Conservation (phyloP, 108 stramenopile species). For the Seminavis robusta region DNA sequence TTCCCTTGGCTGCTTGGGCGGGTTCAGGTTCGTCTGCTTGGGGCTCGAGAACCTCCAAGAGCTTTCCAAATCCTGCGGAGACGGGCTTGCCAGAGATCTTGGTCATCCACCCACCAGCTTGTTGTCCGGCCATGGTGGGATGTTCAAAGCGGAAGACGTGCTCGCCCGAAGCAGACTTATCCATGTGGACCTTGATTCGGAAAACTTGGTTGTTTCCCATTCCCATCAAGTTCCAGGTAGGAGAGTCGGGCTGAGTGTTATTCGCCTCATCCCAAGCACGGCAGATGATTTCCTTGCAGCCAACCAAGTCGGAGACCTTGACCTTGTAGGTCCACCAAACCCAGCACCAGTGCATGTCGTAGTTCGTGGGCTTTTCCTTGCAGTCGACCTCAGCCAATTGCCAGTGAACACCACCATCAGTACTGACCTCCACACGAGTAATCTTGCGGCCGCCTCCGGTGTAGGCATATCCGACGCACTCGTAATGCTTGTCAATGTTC, state of each 20-base stretch:
- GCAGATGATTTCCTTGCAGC: constrained; percentile 87
- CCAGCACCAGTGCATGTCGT: constrained; percentile 96
- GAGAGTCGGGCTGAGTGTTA: constrained; percentile 86
- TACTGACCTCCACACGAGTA: constrained; percentile 88
- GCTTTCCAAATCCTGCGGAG: constrained; percentile 73
- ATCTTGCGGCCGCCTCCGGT: constrained; percentile 91
- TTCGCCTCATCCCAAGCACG: constrained; percentile 95
- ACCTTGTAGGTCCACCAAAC: constrained; percentile 78
- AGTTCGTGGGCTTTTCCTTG: constrained; percentile 75
- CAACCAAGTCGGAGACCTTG: constrained; percentile 75
- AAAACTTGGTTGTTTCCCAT: constrained; percentile 99
- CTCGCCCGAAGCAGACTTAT: constrained; percentile 52
- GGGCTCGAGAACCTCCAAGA: constrained; percentile 54
- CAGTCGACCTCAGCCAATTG: constrained; percentile 66
- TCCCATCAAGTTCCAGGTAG: constrained; percentile 98
- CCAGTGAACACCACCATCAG: constrained; percentile 88
- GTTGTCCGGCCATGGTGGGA: constrained; percentile 92
- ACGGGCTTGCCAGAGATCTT: constrained; percentile 65
- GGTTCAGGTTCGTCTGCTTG: constrained; percentile 36
- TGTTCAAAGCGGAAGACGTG: constrained; percentile 91
- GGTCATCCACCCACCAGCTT: constrained; percentile 96
- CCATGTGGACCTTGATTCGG: constrained; percentile 86
- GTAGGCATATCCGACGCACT: constrained; percentile 93
- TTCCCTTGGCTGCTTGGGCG: constrained; percentile 22
- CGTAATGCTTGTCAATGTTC: constrained; percentile 69